Evolutionary conservation across 345 rosid genomes (phyloP).

Genomic region (Raphanus raphanistrum): DNA sequence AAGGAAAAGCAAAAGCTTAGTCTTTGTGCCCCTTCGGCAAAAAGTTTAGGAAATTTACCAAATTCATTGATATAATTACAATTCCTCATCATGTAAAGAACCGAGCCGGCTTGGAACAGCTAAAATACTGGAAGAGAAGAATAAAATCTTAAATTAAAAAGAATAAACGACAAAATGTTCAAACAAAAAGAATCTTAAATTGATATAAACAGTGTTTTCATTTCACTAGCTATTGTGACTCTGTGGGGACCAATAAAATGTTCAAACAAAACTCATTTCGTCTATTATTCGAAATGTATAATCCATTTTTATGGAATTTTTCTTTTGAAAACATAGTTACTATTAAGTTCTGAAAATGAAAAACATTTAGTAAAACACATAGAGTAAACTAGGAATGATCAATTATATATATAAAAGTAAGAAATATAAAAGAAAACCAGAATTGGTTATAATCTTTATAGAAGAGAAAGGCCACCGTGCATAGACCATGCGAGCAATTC

Average conservation of each 20-base stretch:
- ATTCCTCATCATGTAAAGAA: neutral
- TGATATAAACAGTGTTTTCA: neutral
- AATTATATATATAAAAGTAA: neutral
- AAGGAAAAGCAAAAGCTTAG: too few species aligned
- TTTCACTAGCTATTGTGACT: neutral
- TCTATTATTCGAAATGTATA: neutral
- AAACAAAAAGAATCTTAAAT: neutral
- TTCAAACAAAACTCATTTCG: neutral
- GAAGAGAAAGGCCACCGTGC: constrained; percentile 24
- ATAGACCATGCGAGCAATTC: constrained; percentile 9
- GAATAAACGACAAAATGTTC: neutral
- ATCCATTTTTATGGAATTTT: neutral
- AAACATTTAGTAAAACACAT: neutral
- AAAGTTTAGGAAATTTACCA: constrained; percentile 28
- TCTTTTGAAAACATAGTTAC: neutral
- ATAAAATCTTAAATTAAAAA: neutral
- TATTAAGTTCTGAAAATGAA: neutral
- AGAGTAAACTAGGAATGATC: neutral
- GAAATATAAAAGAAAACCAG: neutral
- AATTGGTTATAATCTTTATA: neutral
- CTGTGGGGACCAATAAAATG: neutral
- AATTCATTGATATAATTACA: constrained; percentile 1
- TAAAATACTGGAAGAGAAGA: neutral
- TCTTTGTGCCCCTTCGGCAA: too few species aligned
- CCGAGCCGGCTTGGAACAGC: neutral